Base-by-base conservation (phyloP, 208 protist species). In the Phytomonas sp. region DNA sequence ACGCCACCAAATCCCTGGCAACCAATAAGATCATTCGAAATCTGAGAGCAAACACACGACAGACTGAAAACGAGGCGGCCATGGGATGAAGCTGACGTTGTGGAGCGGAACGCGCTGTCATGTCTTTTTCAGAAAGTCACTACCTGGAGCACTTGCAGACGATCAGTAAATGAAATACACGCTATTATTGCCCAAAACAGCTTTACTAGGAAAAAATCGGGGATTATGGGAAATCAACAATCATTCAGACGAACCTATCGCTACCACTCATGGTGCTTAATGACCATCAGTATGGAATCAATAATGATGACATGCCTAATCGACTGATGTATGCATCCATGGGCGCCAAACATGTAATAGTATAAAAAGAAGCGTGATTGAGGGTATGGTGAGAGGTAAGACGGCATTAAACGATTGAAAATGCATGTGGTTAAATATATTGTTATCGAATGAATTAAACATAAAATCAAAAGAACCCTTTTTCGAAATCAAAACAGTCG, bases 21-120 rank as follows among this genome's bases (percentile, higher is more conserved):
- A 91, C 91, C 0, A 68, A 96, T 16, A 97, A 97, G 72, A 76
- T 97, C 1, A 88, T 96, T 66, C 78, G 81, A 29, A 93, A 90
- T 49, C 79, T 82, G 40, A 76, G 83, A 42, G 81, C 81, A 52
- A 81, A 92, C n/a, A 59, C 73, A 19, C 60, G 82, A 49, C 88
- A 95, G 62, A 88, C 91, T 4, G 79, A 88, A 60, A 70, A 84
- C 33, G 93, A 97, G 63, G 83, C 94, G 23, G 62, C 23, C 45
- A 23, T 56, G 45, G 6, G 26, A 23, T 23, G 45, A 56, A 56
- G 19, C 10, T 26, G 45, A 26, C 6, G 45, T 19, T 26, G 19
- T 4, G 19, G 19, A 56, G 8, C 45, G 16, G 45, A 56, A 56
- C 16, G 23, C 19, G 19, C 5, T 56, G 45, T 26, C 19, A 5